Conservation (phyloP, 2,329 filamentous ascomycete species). For the Herpotrichia juniperi region DNA sequence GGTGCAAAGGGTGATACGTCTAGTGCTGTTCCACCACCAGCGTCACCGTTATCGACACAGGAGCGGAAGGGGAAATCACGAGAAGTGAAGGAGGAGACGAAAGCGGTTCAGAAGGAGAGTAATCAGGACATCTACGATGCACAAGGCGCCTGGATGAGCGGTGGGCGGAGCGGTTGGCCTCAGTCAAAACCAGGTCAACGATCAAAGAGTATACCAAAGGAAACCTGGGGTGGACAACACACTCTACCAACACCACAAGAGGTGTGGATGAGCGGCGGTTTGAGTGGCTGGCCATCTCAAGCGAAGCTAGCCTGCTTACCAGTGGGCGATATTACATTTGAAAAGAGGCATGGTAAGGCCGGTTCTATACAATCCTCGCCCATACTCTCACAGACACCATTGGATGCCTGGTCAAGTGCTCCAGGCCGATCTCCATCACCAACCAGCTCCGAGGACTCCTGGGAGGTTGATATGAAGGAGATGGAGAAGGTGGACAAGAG, state of each 20-base stretch:
- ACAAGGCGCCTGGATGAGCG: background rate
- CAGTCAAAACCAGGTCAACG: background rate
- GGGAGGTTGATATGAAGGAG: background rate
- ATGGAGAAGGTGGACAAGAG: background rate
- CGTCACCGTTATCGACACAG: background rate
- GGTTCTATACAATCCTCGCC: background rate
- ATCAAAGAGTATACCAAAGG: background rate
- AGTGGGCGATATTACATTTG: too few relatives aligned
- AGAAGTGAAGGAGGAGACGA: background rate
- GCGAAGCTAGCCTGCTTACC: background rate
- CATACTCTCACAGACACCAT: background rate
- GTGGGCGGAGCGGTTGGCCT: slow-evolving; percentile 7
- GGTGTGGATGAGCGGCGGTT: background rate
- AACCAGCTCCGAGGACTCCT: background rate
- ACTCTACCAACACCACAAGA: background rate
- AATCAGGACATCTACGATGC: background rate
- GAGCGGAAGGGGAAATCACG: background rate
- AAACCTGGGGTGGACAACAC: too few relatives aligned
- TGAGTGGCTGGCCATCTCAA: background rate
- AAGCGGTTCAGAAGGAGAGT: background rate
- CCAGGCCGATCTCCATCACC: background rate
- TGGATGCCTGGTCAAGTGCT: background rate
- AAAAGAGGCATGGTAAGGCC: background rate
- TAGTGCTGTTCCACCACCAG: background rate
- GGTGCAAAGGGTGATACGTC: background rate